Conservation (phyloP, 306 rosid genomes). For the Quercus suber region DNA sequence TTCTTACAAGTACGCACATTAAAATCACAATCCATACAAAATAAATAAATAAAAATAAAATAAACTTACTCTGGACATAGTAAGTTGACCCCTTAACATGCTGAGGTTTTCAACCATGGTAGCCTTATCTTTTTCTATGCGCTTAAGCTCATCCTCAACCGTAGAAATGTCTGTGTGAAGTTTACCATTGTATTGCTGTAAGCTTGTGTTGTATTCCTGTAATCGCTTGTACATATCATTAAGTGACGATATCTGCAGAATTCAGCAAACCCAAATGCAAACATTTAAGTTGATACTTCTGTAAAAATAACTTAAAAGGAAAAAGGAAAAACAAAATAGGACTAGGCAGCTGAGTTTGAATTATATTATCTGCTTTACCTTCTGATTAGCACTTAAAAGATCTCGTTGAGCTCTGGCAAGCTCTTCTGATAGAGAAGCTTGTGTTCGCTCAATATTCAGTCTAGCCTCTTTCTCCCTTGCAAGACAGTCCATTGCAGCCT, state of each 20-base stretch:
- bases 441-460: conserved; percentile 75
- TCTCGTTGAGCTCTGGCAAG: conserved; percentile 83
- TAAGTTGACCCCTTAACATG: conserved; percentile 78
- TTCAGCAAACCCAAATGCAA: conserved; percentile 2
- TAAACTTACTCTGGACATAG: conserved; percentile 72
- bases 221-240: conserved; percentile 93
- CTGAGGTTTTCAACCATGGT: conserved; percentile 68
- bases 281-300: background rate
- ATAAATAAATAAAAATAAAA: background rate
- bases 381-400: conserved; percentile 81
- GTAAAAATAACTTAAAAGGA: background rate
- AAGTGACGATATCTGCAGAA: conserved; percentile 76
- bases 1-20: background rate
- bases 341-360: background rate
- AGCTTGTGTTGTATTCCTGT: conserved; percentile 91
- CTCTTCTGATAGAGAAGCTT: conserved; percentile 62
- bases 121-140: conserved; percentile 81
- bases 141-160: conserved; percentile 83
- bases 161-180: conserved; percentile 93
- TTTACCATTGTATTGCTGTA: conserved; percentile 91
- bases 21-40: background rate
- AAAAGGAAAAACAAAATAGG: background rate
- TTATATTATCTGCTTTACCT: conserved; percentile 44
- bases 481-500: conserved; percentile 84
- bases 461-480: conserved; percentile 71